Conservation (phyloP, 1,284 basidiomycete genomes). For the Schizopora paradoxa region DNA sequence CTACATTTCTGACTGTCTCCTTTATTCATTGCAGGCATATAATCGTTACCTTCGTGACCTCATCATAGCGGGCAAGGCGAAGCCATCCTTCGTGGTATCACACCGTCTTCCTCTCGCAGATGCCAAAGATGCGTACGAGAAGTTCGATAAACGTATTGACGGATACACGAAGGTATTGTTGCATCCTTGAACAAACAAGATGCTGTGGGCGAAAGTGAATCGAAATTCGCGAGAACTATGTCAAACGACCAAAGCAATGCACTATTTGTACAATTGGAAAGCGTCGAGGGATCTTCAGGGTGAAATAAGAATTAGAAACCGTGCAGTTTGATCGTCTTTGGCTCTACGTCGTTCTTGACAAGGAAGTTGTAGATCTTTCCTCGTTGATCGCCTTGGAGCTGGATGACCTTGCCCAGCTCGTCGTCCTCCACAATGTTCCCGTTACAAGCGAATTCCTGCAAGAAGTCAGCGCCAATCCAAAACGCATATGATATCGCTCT, state of each 20-base stretch:
- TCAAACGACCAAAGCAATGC: no score
- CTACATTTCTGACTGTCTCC: slow-evolving; percentile 1
- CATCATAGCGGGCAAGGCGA: slow-evolving; percentile 45
- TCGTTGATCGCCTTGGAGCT: slow-evolving; percentile 98
- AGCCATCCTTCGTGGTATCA: slow-evolving; percentile 47
- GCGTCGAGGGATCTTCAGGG: no score
- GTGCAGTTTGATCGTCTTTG: slow-evolving; percentile 77
- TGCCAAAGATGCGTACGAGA: slow-evolving; percentile 43
- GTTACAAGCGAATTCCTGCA: slow-evolving; percentile 98
- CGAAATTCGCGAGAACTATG: no score
- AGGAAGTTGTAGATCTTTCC: slow-evolving; percentile 87
- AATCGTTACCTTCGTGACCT: slow-evolving; percentile 48
- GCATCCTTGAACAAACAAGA: slow-evolving; percentile 39
- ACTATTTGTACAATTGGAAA: no score
- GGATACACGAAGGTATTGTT: slow-evolving; percentile 47
- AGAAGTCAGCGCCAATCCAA: slow-evolving; percentile 3
- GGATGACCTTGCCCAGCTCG: slow-evolving; percentile 96
- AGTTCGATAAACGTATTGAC: slow-evolving; percentile 45
- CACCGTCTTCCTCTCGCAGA: slow-evolving; percentile 43
- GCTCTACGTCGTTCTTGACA: slow-evolving; percentile 69
- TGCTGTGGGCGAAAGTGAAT: no score
- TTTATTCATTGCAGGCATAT: slow-evolving; percentile 32
- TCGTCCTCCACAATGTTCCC: slow-evolving; percentile 96
- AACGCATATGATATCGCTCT: not conserved
- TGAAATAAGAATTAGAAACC: slow-evolving; percentile 85